Base-by-base conservation (phyloP, 345 rosid species). In the Chamaenerion angustifolium region DNA sequence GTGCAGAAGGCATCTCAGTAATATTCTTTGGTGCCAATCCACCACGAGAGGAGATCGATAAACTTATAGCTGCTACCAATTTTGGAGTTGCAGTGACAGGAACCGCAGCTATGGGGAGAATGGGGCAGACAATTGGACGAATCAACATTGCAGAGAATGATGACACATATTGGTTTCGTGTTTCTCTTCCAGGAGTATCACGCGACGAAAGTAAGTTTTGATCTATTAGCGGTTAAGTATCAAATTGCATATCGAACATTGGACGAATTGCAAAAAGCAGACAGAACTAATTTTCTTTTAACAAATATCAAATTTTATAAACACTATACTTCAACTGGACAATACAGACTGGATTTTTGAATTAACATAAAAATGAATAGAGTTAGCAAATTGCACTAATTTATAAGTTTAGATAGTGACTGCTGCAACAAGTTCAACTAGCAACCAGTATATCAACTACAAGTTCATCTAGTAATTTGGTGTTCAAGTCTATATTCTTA, bases 101-200 rank as follows among this genome's bases (percentile, higher is more conserved):
- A 51, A 71, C 73, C 68, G 85, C 88, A 1, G 81, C 94, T 25
- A 42, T 67, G 57, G 88, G 85, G 35, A 60, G 58, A 60, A 54
- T 89, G 15, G 94, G 95, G 49, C 80, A 80, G 0, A 12, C 50
- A 12, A 16, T 85, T 11, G 97, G 95, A 46, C 43, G 54, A 42
- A 45, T 76, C 31, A 78, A 89, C 59, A 68, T 89, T 31, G 76
- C 74, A 21, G 97, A 85, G 63, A 59, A 68, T 0, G 80, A 70
- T 16, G 86, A 81, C 44, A 56, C 82, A 0, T 85, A 78, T 73
- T 54, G 64, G 40, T 85, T 85, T 40, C 74, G 85, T 48, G 80
- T 82, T 40, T 41, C 71, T 17, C 80, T 85, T 4, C 92, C 95
- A 40, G 95, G 92, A 42, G 92, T 79, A 52, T 64, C 83, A 46